Evolutionary conservation across 495 filamentous ascomycete genomes (phyloP).

Genomic region (Trichoderma orchidacearum): DNA sequence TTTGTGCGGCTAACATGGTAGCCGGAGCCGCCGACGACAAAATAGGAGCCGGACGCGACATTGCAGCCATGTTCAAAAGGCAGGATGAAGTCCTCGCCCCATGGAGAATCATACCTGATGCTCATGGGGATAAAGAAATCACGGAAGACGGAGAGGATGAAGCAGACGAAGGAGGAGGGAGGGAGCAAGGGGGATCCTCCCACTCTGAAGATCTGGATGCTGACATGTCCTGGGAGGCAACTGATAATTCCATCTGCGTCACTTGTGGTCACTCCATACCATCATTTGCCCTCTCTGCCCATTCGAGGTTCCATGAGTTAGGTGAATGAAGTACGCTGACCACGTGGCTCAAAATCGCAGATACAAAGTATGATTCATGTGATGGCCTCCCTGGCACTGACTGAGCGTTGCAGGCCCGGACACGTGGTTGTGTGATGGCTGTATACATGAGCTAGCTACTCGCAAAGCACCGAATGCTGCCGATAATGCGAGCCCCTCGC

Average conservation of each 20-base stretch:
- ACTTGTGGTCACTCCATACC: constrained; percentile 54
- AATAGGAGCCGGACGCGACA: constrained; percentile 38
- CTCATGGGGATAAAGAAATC: constrained; percentile 1
- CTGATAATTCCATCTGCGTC: constrained; percentile 32
- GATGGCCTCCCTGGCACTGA: too few species aligned
- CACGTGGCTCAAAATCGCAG: too few species aligned
- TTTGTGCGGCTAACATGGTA: constrained; percentile 78
- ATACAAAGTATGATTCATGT: too few species aligned
- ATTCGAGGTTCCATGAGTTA: constrained; percentile 53
- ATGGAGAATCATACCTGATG: constrained; percentile 32
- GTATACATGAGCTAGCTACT: too few species aligned
- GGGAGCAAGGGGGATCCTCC: not conserved
- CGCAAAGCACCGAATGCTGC: too few species aligned
- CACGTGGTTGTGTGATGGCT: too few species aligned
- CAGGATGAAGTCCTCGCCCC: constrained; percentile 52
- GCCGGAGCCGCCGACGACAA: constrained; percentile 39
- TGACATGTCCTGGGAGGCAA: constrained; percentile 30
- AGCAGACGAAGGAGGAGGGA: not conserved
- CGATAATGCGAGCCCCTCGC: too few species aligned
- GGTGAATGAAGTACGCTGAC: constrained; percentile 18
- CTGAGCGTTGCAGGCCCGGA: too few species aligned
- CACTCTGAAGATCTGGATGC: constrained; percentile 11
- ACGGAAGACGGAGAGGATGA: constrained; percentile 5
- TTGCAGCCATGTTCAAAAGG: constrained; percentile 52
- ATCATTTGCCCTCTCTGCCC: constrained; percentile 57